A percentile compares a stretch with the other conserved stretches of the same genome.
phyloP scores from a whole-genome alignment of 768 basidiomycete genomes.

The Pilatotrama ljubarskyi region DNA sequence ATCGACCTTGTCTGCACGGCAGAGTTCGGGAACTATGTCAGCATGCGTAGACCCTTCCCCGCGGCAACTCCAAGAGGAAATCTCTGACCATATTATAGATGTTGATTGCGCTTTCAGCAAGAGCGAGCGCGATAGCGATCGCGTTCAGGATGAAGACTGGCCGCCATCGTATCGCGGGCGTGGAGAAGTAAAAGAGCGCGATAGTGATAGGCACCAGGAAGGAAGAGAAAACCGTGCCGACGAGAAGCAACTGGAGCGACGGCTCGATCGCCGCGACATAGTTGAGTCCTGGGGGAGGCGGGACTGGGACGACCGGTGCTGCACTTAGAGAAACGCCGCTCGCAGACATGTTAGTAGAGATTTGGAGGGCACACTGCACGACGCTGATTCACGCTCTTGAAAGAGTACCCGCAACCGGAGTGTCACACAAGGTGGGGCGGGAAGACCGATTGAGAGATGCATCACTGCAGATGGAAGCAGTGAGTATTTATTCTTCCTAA shows the following conservation, averaged over 20 bases:
- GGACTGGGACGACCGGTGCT: neutral
- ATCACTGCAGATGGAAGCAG: too few relatives aligned
- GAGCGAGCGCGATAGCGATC: constrained; percentile 15
- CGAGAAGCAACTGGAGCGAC: constrained; percentile 2
- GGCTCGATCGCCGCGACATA: neutral
- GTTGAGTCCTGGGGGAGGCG: neutral
- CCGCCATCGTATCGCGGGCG: constrained; percentile 18
- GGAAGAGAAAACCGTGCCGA: neutral
- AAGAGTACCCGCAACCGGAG: too few relatives aligned
- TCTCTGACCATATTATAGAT: neutral
- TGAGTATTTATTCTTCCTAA: too few relatives aligned
- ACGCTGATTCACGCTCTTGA: too few relatives aligned
- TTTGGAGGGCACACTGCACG: too few relatives aligned
- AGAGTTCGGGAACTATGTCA: neutral
- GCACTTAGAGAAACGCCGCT: too few relatives aligned
- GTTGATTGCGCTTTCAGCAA: neutral
- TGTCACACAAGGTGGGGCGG: too few relatives aligned
- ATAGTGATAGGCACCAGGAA: constrained; percentile 4
- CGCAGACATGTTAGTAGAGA: too few relatives aligned
- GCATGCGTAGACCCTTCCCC: neutral
- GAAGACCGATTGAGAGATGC: too few relatives aligned
- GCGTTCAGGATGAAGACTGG: constrained; percentile 29
- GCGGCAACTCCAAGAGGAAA: neutral
- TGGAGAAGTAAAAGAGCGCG: constrained; percentile 28
- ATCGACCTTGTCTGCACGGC: neutral